Evolutionary conservation across 208 protist genomes (phyloP), one percentile per base, ranked within the genome.

Genomic region (Leishmania amazonensis): DNA sequence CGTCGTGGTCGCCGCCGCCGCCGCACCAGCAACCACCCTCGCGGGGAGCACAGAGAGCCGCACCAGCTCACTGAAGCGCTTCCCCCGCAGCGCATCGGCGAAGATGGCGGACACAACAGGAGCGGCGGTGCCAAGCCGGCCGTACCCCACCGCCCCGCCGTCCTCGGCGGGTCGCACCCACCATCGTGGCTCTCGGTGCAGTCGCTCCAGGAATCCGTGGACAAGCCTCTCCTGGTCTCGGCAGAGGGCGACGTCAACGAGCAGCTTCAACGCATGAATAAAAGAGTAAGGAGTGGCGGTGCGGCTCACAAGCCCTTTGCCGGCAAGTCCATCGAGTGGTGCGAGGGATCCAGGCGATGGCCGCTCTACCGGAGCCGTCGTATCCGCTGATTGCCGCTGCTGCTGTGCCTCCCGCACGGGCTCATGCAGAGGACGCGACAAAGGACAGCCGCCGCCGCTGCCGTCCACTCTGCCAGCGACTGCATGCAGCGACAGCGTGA

Each of bases 241-340:
- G 80, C 85, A 95, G 35, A 97, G 88, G 5, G 91, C 93, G 0
- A 97, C 85, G 83, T 96, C 93, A 8, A 96, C 62, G n/a, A 97
- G 49, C 1, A 97, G 84, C 73, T 87, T 87, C 64, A 96, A 75
- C 0, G 89, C 88, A 24, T 93, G 68, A 8, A 85, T 75, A 60
- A 91, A 85, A 58, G 79, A 88, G 60, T 81, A 88, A 28, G 78
- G 21, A 21, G 68, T 72, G 73, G 28, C 15, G 73, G 21, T 21
- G 58, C 11, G 47, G 45, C 42, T 11, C 35, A 15, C 21, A 45
- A 54, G 80, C 53, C 42, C 64, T n/a, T 40, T 47, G 24, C 24
- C 28, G 49, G 51, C 49, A 15, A 71, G 58, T 49, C 28, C 28
- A 64, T 62, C 35, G 28, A 49, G 45, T 51, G 70, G 24, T 53